These are phyloP conservation scores for Pholiota microspora DNA, from an alignment of 768 basidiomycete genomes.

Conservation along the genomic window DNA sequence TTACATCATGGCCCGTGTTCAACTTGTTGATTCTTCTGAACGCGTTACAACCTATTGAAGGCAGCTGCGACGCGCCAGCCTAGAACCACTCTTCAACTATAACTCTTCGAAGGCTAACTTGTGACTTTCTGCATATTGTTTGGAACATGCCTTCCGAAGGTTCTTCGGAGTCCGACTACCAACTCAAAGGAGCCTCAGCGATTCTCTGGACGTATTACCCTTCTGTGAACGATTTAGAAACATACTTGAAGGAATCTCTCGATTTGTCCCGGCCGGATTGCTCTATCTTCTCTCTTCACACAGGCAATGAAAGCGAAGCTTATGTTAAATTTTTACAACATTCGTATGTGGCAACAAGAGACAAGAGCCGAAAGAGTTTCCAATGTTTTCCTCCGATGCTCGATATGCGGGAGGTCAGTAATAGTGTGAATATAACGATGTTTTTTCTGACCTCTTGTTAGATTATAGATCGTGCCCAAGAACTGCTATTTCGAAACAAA, in stretches of 20 bases:
- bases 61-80: too few species aligned
- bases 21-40: too few species aligned
- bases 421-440: not conserved
- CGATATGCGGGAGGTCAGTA: constrained; percentile 54
- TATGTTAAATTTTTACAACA: constrained; percentile 30
- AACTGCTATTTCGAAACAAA: constrained; percentile 44
- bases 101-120: not conserved
- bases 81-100: not conserved
- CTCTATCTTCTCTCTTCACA: not conserved
- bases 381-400: constrained; percentile 37
- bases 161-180: not conserved
- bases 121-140: not conserved
- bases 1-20: too few species aligned
- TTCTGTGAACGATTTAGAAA: not conserved
- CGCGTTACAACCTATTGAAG: too few species aligned
- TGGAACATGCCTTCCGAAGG: not conserved
- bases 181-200: not conserved
- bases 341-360: constrained; percentile 43
- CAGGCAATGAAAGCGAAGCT: not conserved
- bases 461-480: constrained; percentile 64
- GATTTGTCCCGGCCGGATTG: not conserved
- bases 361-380: constrained; percentile 17
- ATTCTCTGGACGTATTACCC: not conserved
- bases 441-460: constrained; percentile 21
- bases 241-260: not conserved